A percentile compares a stretch with the other conserved stretches of the same genome.
Evolutionary conservation across 2,329 filamentous ascomycete genomes (phyloP).

Genomic region (Fusarium sp.): DNA sequence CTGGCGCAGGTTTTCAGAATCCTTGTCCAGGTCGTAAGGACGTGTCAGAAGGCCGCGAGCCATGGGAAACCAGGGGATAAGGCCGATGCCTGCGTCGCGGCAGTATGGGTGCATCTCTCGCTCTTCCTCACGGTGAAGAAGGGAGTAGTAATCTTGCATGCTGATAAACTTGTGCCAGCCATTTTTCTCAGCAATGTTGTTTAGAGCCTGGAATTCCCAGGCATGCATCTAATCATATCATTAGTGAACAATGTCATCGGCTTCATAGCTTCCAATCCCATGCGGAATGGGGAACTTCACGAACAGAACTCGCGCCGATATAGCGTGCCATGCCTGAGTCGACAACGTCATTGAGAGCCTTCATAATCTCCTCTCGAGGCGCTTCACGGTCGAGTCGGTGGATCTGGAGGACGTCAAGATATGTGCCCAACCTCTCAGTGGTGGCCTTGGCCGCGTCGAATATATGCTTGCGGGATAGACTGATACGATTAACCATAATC

Average conservation of each 20-base stretch:
- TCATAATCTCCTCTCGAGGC: not conserved
- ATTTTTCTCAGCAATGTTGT: constrained; percentile 66
- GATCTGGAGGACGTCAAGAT: not conserved
- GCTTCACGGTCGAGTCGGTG: not conserved
- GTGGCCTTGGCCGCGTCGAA: not conserved
- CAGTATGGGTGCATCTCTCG: constrained; percentile 59
- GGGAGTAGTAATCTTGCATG: constrained; percentile 71
- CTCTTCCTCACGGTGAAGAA: constrained; percentile 72
- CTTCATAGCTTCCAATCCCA: no score
- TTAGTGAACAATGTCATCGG: no score
- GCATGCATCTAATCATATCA: constrained; percentile 48
- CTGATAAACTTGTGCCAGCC: constrained; percentile 71
- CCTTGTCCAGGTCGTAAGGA: no score
- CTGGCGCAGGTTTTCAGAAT: no score
- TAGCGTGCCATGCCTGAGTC: not conserved
- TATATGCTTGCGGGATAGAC: not conserved
- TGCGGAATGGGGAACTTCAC: not conserved
- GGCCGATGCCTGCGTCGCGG: constrained; percentile 21
- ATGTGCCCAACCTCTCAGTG: not conserved
- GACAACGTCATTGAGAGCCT: not conserved
- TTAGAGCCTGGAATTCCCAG: constrained; percentile 57
- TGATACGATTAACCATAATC: not conserved
- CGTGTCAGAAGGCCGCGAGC: no score
- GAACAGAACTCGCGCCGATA: not conserved
- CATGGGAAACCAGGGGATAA: constrained; percentile 16